phyloP scores from a whole-genome alignment of 371 early-diverging fungal species.

The Mortierella sp. region DNA sequence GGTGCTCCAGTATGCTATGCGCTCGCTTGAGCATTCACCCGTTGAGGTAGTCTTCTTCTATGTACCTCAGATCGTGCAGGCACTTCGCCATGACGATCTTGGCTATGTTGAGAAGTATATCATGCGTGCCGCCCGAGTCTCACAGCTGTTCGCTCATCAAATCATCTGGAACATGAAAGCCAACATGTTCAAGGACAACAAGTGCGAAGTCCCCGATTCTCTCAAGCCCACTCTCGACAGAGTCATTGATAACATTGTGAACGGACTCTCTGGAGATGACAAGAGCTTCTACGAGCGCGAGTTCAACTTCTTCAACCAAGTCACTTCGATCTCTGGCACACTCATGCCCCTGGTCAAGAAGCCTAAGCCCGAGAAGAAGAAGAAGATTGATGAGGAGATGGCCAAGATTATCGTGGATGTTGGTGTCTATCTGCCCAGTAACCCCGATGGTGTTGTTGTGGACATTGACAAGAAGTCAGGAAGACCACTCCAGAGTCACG shows the following conservation, averaged over 20 bases:
- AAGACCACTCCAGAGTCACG: slow-evolving; percentile 96
- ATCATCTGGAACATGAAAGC: slow-evolving; percentile 99
- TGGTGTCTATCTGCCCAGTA: slow-evolving; percentile 98
- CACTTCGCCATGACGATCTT: slow-evolving; percentile 86
- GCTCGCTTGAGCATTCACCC: slow-evolving; percentile 87
- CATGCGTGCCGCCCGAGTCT: slow-evolving; percentile 88
- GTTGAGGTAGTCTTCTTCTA: slow-evolving; percentile 97
- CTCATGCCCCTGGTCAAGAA: slow-evolving; percentile 95
- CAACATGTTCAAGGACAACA: slow-evolving; percentile 92
- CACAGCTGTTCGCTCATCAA: slow-evolving; percentile 97
- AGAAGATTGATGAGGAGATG: slow-evolving; percentile 97
- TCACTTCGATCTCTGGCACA: slow-evolving; percentile 97
- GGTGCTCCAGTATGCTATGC: slow-evolving; percentile 93
- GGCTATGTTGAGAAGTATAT: slow-evolving; percentile 96
- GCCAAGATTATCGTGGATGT: slow-evolving; percentile 92
- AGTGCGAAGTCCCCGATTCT: slow-evolving; percentile 72
- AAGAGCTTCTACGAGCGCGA: slow-evolving; percentile 93
- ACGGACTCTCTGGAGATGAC: slow-evolving; percentile 83
- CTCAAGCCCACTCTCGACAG: slow-evolving; percentile 91
- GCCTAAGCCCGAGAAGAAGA: slow-evolving; percentile 94
- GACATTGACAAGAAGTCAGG: slow-evolving; percentile 98
- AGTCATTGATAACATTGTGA: slow-evolving; percentile 82
- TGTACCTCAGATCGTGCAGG: slow-evolving; percentile 98
- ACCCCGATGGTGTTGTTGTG: slow-evolving; percentile 94
- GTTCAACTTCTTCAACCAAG: slow-evolving; percentile 93